Evolutionary conservation across 192 early-diverging fungal species (phyloP).

Genomic region (Coemansia sp.): DNA sequence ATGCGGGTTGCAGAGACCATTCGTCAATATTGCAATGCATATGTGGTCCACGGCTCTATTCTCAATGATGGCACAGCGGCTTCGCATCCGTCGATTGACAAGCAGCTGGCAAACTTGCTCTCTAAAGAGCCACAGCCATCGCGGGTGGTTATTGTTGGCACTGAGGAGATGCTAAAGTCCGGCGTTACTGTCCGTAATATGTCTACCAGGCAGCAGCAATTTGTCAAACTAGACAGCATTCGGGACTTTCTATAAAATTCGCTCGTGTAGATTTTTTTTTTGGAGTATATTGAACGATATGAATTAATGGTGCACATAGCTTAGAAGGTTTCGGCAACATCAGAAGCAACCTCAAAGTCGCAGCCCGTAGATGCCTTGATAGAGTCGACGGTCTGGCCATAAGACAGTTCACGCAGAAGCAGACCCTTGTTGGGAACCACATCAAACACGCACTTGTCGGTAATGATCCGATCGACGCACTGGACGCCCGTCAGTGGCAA

Average conservation of each 20-base stretch:
- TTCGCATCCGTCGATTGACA: constrained; percentile 8
- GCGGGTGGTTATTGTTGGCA: constrained; percentile 27
- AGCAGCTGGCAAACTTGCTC: constrained; percentile 30
- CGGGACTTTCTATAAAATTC: too few relatives aligned
- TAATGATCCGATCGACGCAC: constrained; percentile 68
- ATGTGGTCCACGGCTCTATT: constrained; percentile 13
- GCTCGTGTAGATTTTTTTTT: too few relatives aligned
- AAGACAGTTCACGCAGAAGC: constrained; percentile 63
- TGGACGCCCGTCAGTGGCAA: constrained; percentile 70
- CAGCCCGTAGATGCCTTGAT: constrained; percentile 64
- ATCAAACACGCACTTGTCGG: constrained; percentile 71
- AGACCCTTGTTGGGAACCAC: constrained; percentile 58
- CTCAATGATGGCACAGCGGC: constrained; percentile 2
- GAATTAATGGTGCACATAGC: too few relatives aligned
- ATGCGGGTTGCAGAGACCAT: constrained; percentile 20
- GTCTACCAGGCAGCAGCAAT: too few relatives aligned
- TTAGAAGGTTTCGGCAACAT: constrained; percentile 46
- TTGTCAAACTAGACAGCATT: too few relatives aligned
- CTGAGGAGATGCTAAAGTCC: constrained; percentile 12
- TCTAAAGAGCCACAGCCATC: constrained; percentile 4
- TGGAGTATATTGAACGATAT: too few relatives aligned
- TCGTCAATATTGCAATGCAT: constrained; percentile 8
- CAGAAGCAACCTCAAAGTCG: constrained; percentile 57
- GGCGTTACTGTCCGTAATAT: too few relatives aligned
- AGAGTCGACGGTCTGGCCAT: constrained; percentile 61